A percentile compares a stretch with the other conserved stretches of the same genome.
Evolutionary conservation across 495 filamentous ascomycete genomes (phyloP).

Genomic region (Aspergillus haitiensis): DNA sequence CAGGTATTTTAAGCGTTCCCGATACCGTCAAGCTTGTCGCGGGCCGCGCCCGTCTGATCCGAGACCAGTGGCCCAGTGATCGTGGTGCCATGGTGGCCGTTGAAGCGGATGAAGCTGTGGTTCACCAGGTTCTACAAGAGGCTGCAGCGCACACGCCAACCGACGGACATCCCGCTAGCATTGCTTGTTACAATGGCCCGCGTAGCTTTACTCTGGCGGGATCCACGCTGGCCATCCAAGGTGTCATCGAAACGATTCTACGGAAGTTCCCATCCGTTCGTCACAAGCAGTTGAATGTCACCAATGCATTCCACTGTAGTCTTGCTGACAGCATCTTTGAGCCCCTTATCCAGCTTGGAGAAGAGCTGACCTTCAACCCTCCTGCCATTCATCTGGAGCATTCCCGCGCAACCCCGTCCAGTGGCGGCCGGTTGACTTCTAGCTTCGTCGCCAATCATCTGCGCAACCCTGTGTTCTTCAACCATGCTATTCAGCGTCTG

Average conservation of each 20-base stretch:
- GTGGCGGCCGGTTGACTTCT: constrained; percentile 42
- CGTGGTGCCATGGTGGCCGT: constrained; percentile 51
- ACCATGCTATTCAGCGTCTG: constrained; percentile 46
- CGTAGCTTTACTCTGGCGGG: constrained; percentile 47
- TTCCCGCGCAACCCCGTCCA: constrained; percentile 17
- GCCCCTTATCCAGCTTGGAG: constrained; percentile 28
- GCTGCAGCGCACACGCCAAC: neutral
- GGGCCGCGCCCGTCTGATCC: constrained; percentile 44
- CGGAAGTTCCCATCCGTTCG: constrained; percentile 25
- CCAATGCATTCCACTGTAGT: constrained; percentile 52
- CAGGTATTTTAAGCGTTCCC: constrained; percentile 32
- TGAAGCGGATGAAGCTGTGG: constrained; percentile 31
- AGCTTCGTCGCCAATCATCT: constrained; percentile 45
- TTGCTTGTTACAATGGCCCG: constrained; percentile 31
- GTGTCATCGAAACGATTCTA: neutral
- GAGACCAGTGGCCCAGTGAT: constrained; percentile 44
- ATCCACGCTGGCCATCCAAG: constrained; percentile 33
- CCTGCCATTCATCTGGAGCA: constrained; percentile 35
- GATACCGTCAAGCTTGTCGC: constrained; percentile 44
- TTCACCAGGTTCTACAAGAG: constrained; percentile 21
- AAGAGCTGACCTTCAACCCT: constrained; percentile 33
- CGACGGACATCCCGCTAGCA: neutral
- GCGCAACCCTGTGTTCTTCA: constrained; percentile 52
- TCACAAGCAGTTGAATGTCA: constrained; percentile 45
- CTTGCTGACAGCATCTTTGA: constrained; percentile 41